phyloP scores from a whole-genome alignment of 1,284 basidiomycete species.

The Rhodofomes roseus region DNA sequence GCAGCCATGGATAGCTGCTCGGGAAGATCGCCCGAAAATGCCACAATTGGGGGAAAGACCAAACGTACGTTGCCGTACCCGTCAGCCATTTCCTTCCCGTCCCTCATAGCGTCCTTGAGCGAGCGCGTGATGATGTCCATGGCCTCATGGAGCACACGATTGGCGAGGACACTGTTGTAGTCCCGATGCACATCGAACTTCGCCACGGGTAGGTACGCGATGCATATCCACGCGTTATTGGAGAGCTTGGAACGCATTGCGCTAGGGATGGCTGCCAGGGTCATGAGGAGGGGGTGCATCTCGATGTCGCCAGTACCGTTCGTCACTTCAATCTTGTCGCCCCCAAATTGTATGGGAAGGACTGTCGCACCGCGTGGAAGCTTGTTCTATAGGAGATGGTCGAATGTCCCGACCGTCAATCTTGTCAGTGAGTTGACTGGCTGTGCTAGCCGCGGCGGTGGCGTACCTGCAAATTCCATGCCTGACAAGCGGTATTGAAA shows the following conservation, averaged over 20 bases:
- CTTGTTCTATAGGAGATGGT: background rate
- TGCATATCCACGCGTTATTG: background rate
- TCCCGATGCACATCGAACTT: background rate
- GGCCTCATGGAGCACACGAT: background rate
- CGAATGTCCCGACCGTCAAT: background rate
- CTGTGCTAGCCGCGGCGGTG: too few species aligned
- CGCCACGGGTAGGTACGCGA: background rate
- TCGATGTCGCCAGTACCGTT: background rate
- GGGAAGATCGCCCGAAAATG: background rate
- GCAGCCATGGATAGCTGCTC: background rate
- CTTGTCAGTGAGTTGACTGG: background rate
- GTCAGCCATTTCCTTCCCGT: background rate
- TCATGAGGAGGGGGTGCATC: background rate
- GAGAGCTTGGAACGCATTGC: background rate
- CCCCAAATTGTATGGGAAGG: background rate
- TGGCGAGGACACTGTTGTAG: background rate
- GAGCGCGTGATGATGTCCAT: background rate
- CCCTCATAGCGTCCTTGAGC: background rate
- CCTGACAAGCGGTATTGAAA: background rate
- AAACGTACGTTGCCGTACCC: background rate
- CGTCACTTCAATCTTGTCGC: background rate
- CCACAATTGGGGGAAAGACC: background rate
- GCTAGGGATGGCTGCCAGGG: background rate
- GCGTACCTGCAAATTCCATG: background rate
- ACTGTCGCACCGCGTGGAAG: background rate